Base-by-base conservation (phyloP, 441 rosid genomes). In the Adansonia grandidieri region DNA sequence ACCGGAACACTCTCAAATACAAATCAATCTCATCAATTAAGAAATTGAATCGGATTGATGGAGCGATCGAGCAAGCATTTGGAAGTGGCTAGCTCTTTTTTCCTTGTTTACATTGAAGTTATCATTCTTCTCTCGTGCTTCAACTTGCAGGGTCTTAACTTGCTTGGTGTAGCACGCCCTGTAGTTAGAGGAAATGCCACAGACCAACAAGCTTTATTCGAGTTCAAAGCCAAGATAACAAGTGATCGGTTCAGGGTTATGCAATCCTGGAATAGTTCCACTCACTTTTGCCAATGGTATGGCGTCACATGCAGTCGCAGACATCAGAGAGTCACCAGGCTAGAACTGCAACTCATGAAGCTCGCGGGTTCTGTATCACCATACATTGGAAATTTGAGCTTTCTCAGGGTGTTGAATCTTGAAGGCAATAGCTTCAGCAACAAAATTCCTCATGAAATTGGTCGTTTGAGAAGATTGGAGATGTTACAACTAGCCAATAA, bases 211-310 rank as follows among this genome's bases (percentile, higher is more conserved):
- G 24, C 71, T 15, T 42, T 66, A 5, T 11, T 63, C 3, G 17
- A 63, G 44, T 63, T 63, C 44, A 63, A 28, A 14, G 68, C 44
- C 44, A 63, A 63, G 44, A 63, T 24, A 24, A 28, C 11, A 1
- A 8, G n/a, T 9, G 68, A 63, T 63, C 68, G 13, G 2, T 0
- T 63, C 15, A 6, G 44, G 19, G 37, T 63, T 4, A 63, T 63
- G 68, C 17, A 5, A 2, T 78, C 69, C 0, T 83, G 82, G 86
- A 83, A 80, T 32, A 19, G 76, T 19, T 61, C 81, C 40, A 3
- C 28, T 22, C 77, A 71, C 15, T 74, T 83, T 22, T 83, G 81
- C 71, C 60, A 7, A 0, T 80, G 83, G 85, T 0, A 2, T 8
- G 74, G 81, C 1, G 72, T 80, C 2, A 37, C 42, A 37, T 37